Evolutionary conservation across 805 yeast genomes (phyloP), one percentile per base, ranked within the genome.

Genomic region (Tanozyma kutaoensis): DNA sequence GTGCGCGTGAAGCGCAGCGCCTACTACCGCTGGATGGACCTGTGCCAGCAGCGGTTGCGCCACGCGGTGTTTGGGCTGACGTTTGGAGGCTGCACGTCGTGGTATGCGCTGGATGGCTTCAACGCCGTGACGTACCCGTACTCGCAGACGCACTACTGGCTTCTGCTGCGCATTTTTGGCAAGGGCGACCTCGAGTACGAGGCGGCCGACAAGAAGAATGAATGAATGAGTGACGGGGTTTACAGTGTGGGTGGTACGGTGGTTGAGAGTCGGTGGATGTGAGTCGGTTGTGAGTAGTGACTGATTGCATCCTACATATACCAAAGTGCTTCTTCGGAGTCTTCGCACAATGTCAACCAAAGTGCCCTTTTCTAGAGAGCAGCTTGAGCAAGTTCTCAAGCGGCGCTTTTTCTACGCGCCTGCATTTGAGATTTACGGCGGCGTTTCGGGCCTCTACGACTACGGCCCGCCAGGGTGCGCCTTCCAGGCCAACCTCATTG

Each of bases 391-490:
- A 52, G 82, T 86, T 32, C 64, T 91, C 45, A 91, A 88, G 57
- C 77, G 96, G 55, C 74, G 99, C 52, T 91, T 91, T 65, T 91
- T 91, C 60, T 93, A 72, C 52, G 95, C 97, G 12, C 99, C 99
- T 38, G 76, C 97, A 20, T 91, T 91, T 46, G 98, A 91, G 52
- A 72, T 88, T 37, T 91, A 91, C 54, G 98, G 98, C 42, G 98
- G 98, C 55, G 97, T 91, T 24, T 81, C 95, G 26, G 99, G 99
- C 39, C 67, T 91, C 32, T 91, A 82, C 55, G 99, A 91, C 55
- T 91, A 86, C 51, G 99, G 99, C 62, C 99, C 99, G 37, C 96
- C 98, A 52, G 98, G 98, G 36, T 88, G 97, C 64, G 93, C 97
- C 9, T 72, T 91, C 58, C 97, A 88, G 65, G 94, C 96, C 45